These are phyloP conservation scores for Fusarium sp. DNA, from an alignment of 2,329 filamentous ascomycete genomes.

Conservation along the genomic window DNA sequence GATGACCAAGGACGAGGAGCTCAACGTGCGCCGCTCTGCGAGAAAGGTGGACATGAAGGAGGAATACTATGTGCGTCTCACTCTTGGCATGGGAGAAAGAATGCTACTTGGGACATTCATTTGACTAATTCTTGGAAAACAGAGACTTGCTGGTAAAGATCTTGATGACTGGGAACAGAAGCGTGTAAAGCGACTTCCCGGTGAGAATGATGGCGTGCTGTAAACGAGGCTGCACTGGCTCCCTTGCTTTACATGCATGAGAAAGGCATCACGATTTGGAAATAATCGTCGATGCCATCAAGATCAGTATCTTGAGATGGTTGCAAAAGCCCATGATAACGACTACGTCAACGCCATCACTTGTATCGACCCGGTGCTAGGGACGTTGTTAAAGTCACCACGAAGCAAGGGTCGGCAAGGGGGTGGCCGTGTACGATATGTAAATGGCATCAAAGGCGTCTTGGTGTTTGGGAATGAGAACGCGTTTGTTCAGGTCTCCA, in stretches of 20 bases:
- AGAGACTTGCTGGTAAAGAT: slow-evolving; percentile 78
- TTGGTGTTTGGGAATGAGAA: slow-evolving; percentile 29
- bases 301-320: slow-evolving; percentile 7
- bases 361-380: background rate
- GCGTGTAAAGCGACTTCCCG: slow-evolving; percentile 87
- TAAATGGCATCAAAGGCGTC: slow-evolving; percentile 35
- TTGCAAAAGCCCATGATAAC: slow-evolving; percentile 16
- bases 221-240: slow-evolving; percentile 25
- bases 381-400: slow-evolving; percentile 11
- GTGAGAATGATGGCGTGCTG: slow-evolving; percentile 88
- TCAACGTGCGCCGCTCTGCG: slow-evolving; percentile 80
- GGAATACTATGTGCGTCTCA: slow-evolving; percentile 82
- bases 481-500: slow-evolving; percentile 12
- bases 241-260: slow-evolving; percentile 31
- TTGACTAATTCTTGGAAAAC: slow-evolving; percentile 34
- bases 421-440: slow-evolving; percentile 24
- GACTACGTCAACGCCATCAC: slow-evolving; percentile 24
- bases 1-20: slow-evolving; percentile 85
- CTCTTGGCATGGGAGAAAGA: slow-evolving; percentile 2
- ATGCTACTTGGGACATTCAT: background rate
- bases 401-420: slow-evolving; percentile 34
- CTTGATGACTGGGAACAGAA: slow-evolving; percentile 98
- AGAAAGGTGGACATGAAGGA: slow-evolving; percentile 84
- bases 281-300: slow-evolving; percentile 10
- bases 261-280: slow-evolving; percentile 18